Evolutionary conservation across 768 basidiomycete genomes (phyloP).

Genomic region (Boletus subcaerulescens): DNA sequence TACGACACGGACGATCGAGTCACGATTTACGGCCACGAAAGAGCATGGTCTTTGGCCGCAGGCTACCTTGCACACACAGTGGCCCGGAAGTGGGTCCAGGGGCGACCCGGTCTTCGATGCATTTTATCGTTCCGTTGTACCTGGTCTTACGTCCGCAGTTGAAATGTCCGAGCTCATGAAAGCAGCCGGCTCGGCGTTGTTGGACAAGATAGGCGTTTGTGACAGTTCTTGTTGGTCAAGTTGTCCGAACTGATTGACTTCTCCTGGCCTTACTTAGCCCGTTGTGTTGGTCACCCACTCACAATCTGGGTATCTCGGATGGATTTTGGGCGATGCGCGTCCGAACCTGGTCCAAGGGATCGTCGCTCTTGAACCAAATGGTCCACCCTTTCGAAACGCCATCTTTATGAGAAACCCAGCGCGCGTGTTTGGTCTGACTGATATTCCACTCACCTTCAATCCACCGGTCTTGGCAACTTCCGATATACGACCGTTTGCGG

Average conservation of each 20-base stretch:
- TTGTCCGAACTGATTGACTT: background rate
- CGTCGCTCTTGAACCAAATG: constrained; percentile 47
- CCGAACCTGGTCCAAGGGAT: constrained; percentile 46
- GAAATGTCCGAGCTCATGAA: constrained; percentile 40
- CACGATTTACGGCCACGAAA: constrained; percentile 44
- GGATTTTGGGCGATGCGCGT: constrained; percentile 46
- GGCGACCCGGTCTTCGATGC: constrained; percentile 45
- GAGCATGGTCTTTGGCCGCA: constrained; percentile 43
- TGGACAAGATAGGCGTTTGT: constrained; percentile 50
- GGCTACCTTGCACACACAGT: constrained; percentile 46
- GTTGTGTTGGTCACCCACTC: constrained; percentile 50
- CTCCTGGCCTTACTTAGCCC: constrained; percentile 30
- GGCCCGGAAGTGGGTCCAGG: constrained; percentile 49
- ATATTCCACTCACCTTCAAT: constrained; percentile 42
- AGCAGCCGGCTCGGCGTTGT: constrained; percentile 39
- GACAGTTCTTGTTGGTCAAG: background rate
- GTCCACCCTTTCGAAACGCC: constrained; percentile 45
- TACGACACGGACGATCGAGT: constrained; percentile 34
- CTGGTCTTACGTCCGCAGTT: constrained; percentile 34
- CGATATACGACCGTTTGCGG: constrained; percentile 33
- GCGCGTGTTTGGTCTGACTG: constrained; percentile 48
- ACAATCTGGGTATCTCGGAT: constrained; percentile 47
- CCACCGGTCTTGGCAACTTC: constrained; percentile 41
- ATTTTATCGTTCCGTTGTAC: constrained; percentile 44
- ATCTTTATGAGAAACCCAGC: constrained; percentile 37